Evolutionary conservation across 805 yeast genomes (phyloP).

Genomic region (Yarrowia deformans): DNA sequence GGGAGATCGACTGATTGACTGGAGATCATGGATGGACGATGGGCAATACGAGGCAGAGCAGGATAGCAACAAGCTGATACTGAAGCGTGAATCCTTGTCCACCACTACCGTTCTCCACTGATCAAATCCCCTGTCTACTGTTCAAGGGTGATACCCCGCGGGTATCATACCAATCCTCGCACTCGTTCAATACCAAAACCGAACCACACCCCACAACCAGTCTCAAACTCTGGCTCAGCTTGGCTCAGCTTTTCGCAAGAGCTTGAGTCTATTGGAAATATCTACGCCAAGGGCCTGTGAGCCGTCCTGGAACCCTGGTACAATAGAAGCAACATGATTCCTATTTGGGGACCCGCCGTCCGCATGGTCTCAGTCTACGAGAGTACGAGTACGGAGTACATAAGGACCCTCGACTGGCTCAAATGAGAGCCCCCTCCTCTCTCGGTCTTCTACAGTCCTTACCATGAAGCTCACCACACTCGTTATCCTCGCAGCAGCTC

Average conservation of each 20-base stretch:
- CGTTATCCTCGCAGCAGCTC: constrained; percentile 28
- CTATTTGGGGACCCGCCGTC: neutral
- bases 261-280: neutral
- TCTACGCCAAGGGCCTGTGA: neutral
- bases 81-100: too few species aligned
- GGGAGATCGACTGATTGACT: constrained; percentile 21
- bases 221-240: neutral
- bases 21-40: constrained; percentile 11
- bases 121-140: neutral
- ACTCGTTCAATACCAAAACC: too few species aligned
- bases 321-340: neutral
- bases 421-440: neutral
- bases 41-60: neutral
- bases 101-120: too few species aligned
- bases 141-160: neutral
- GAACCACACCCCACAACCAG: too few species aligned
- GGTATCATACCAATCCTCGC: neutral
- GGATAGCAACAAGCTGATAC: too few species aligned
- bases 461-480: constrained; percentile 24
- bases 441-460: neutral
- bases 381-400: neutral
- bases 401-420: neutral
- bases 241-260: neutral
- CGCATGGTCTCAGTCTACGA: neutral
- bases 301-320: constrained; percentile 17